A percentile compares a stretch with the other conserved stretches of the same genome.
These are phyloP conservation scores for Cryptococcus depauperatus DNA, from an alignment of 1,284 basidiomycete species.

Conservation along the genomic window DNA sequence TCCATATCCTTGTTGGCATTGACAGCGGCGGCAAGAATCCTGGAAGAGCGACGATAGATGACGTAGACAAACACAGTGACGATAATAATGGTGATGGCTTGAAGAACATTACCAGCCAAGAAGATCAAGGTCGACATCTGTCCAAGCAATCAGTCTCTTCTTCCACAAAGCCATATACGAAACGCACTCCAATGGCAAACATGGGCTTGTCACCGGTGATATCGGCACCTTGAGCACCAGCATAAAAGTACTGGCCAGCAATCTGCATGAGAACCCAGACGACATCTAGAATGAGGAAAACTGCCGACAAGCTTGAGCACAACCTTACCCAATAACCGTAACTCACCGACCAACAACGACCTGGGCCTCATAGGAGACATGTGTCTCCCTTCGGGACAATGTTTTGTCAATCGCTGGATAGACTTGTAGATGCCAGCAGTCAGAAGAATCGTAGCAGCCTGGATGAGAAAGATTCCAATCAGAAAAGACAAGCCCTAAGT, in stretches of 20 bases:
- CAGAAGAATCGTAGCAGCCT: conserved; percentile 9
- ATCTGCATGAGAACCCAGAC: conserved; percentile 27
- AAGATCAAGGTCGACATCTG: conserved; percentile 26
- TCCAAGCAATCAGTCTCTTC: not conserved
- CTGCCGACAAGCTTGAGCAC: conserved; percentile 5
- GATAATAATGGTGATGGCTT: conserved; percentile 18
- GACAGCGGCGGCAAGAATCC: conserved; percentile 11
- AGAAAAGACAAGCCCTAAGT: conserved; percentile 24
- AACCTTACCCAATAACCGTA: not conserved
- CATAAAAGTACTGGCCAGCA: conserved; percentile 21
- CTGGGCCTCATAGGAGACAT: conserved; percentile 27
- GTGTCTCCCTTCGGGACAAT: conserved; percentile 18
- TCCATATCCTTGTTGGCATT: conserved; percentile 11
- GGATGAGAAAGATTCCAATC: conserved; percentile 21
- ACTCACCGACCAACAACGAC: conserved; percentile 25
- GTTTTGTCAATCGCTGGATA: conserved; percentile 25
- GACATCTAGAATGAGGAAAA: conserved; percentile 26
- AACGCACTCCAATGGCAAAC: conserved; percentile 22
- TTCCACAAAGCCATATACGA: not conserved
- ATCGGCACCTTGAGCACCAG: conserved; percentile 17
- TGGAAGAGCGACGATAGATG: conserved; percentile 17
- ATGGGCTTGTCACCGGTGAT: conserved; percentile 15
- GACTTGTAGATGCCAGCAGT: conserved; percentile 27
- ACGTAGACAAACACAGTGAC: conserved; percentile 32
- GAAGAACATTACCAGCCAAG: conserved; percentile 24